Evolutionary conservation across 176 grass and related monocot genomes (phyloP).

Genomic region (Cenchrus americanus): DNA sequence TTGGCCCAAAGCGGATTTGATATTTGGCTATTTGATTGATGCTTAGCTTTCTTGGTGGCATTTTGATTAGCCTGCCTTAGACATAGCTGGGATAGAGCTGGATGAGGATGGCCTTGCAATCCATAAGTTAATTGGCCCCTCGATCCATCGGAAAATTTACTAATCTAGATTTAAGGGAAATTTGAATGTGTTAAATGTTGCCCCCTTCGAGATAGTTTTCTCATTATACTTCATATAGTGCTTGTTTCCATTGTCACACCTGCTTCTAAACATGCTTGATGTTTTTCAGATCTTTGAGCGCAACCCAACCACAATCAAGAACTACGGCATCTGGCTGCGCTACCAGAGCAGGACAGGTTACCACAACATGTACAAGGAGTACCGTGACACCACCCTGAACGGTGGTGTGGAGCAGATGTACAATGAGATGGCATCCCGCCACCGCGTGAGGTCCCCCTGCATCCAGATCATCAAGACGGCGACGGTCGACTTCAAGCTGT

Average conservation of each 20-base stretch:
- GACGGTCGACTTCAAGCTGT: slow-evolving; percentile 75
- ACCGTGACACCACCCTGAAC: slow-evolving; percentile 85
- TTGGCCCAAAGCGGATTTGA: background rate
- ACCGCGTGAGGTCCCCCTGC: slow-evolving; percentile 77
- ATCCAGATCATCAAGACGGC: slow-evolving; percentile 97
- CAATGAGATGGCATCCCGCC: slow-evolving; percentile 88
- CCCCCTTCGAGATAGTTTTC: background rate
- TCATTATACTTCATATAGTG: background rate
- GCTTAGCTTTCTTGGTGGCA: background rate
- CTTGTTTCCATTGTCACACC: background rate
- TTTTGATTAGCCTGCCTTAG: background rate
- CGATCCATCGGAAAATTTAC: background rate
- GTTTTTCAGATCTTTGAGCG: slow-evolving; percentile 75
- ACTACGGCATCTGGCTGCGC: slow-evolving; percentile 86
- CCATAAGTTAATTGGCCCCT: background rate
- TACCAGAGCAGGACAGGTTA: slow-evolving; percentile 96
- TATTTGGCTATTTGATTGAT: background rate
- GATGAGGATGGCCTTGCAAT: background rate
- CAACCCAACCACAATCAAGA: slow-evolving; percentile 90
- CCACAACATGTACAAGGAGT: slow-evolving; percentile 99
- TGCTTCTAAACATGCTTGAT: background rate
- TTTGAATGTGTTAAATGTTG: background rate
- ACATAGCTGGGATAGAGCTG: background rate
- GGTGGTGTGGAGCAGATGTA: slow-evolving; percentile 90
- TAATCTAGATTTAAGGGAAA: background rate